Evolutionary conservation across 495 filamentous ascomycete species (phyloP), one percentile per base, ranked within the genome.

Genomic region (Glonium stellatum): DNA sequence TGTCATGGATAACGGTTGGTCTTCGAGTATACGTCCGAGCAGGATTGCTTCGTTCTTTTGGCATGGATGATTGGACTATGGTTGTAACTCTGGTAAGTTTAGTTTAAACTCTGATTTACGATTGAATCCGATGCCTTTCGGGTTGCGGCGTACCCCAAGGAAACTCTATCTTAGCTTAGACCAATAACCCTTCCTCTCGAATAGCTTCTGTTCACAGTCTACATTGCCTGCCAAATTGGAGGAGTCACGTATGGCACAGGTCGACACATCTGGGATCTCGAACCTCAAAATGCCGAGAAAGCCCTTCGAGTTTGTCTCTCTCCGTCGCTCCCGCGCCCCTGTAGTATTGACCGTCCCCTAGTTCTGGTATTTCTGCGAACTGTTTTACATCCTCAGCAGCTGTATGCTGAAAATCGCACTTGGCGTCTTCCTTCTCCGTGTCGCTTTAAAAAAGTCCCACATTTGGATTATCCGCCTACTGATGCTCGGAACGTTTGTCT

Each of bases 381-480:
- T 70, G 37, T 67, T 74, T 48, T 77, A 76, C 61, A 61, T 75
- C 34, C 47, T 72, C 19, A 63, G 64, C 36, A 75, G 67, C 63
- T 65, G 66, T 44, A 55, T 70, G 6, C 48, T 74, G 12, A 80
- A 80, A 61, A 57, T 76, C 35, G 71, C 73, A 36, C 72, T 80
- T 56, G 75, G 69, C 47, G 59, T 73, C 57, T 76, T 79, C 64
- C 68, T 79, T 13, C 71, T 78, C 6, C 72, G 78, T 44, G 66
- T 80, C 18, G 65, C 75, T 23, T 64, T 75, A 15, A 54, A 64
- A 13, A 60, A 49, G n/a, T n/a, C 64, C 11, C 77, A 80, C 57
- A 69, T 70, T 37, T 62, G 66, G 60, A 72, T 75, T 53, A 72
- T 79, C 54, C 65, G 64, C 37, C 36, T 61, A 0, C 51, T 68